Evolutionary conservation across 2,329 filamentous ascomycete species (phyloP).

Genomic region (Exophiala bonariae): DNA sequence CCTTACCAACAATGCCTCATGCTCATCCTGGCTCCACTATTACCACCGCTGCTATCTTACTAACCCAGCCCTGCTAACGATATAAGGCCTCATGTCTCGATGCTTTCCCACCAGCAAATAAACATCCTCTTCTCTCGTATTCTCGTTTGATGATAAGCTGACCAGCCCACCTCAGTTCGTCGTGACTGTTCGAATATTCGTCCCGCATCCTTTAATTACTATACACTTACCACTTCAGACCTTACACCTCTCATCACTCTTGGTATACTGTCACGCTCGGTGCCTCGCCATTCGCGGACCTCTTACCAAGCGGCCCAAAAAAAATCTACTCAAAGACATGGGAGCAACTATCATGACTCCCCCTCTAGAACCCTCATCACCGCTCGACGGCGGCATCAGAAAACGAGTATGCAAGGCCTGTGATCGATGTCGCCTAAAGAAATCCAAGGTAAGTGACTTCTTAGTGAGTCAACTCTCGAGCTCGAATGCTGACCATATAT

Average conservation of each 20-base stretch:
- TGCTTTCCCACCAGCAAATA: slow-evolving; percentile 9
- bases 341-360: slow-evolving; percentile 26
- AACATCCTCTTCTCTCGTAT: slow-evolving; percentile 1
- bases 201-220: not conserved
- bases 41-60: slow-evolving; percentile 5
- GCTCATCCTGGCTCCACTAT: slow-evolving; percentile 11
- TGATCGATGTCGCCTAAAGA: slow-evolving; percentile 65
- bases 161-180: slow-evolving; percentile 1
- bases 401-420: slow-evolving; percentile 68
- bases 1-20: slow-evolving; percentile 8
- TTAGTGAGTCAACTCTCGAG: not conserved
- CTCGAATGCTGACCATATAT: slow-evolving; percentile 4
- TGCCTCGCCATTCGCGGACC: too few species aligned
- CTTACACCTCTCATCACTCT: not conserved
- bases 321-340: slow-evolving; percentile 3
- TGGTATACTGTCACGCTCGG: too few species aligned
- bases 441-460: slow-evolving; percentile 58
- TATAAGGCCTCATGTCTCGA: slow-evolving; percentile 22
- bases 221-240: not conserved
- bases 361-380: slow-evolving; percentile 27
- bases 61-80: slow-evolving; percentile 17
- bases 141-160: slow-evolving; percentile 14
- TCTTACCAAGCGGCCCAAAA: too few species aligned
- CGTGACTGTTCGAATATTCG: not conserved
- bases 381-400: slow-evolving; percentile 36